Base-by-base conservation (phyloP, 2,329 filamentous ascomycete species). In the Leptographium procerum region DNA sequence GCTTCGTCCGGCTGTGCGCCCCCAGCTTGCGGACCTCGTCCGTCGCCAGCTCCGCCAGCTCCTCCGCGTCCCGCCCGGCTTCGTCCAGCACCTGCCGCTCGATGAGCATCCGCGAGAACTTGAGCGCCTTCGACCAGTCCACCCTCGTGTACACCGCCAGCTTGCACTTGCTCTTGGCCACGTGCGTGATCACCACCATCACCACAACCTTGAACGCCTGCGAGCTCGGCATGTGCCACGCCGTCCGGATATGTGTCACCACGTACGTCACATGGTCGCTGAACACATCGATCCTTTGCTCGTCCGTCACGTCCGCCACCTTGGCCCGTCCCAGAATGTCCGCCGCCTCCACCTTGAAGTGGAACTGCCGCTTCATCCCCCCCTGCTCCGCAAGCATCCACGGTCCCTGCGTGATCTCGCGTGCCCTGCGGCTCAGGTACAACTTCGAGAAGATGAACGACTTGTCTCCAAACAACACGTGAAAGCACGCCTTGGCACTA, bases 401-500 rank as follows among this genome's bases (percentile, higher is more conserved):
- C 0, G 92, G 89, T 0, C 89, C 88, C 71, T 96, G 91, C 2
- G 87, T 84, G 62, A 96, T 91, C 62, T 86, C 84, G 69, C 86
- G 82, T 16, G 88, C 89, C 65, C 85, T 81, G 56, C 88, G 82
- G 69, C 95, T 90, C 68, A 89, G 87, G 69, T 96, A 92, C 33
- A 97, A 77, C 66, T 92, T 85, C 65, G 94, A 90, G 73, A 96
- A 99, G 45, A 97, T 86, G 36, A 91, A 89, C 69, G 89, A 95
- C 73, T 92, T 95, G 71, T 99, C 94, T 43, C 94, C 94, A 71
- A 97, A 99, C 56, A 99, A 80, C 19, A 97, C 89, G 68, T 97
- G 92, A 70, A 97, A 99, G 59, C 96, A 84, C 0, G 89, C 90
- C 71, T 99, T 97, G 52, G 94, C 87, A 62, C 89, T 95, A 61